Conservation (phyloP, 2,329 filamentous ascomycete genomes). For the Exophiala spinifera region DNA sequence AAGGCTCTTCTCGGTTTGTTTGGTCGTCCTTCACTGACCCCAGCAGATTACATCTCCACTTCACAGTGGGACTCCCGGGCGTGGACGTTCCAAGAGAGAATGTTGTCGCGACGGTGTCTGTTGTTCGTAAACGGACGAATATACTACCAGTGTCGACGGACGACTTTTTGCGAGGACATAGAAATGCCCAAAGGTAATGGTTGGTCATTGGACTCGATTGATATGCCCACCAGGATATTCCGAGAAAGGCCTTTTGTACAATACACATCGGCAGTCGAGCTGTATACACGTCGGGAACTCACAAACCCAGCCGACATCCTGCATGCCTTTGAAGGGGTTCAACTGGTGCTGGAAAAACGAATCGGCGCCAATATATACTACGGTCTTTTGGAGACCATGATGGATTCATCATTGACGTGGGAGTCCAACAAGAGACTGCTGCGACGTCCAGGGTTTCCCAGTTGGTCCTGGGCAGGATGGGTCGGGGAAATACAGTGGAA, state of each 20-base stretch:
- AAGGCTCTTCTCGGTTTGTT: not conserved
- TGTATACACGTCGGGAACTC: slow-evolving; percentile 30
- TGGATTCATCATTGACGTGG: slow-evolving; percentile 29
- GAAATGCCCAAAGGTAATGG: slow-evolving; percentile 26
- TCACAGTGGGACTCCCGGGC: slow-evolving; percentile 37
- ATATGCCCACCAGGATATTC: slow-evolving; percentile 31
- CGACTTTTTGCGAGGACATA: slow-evolving; percentile 30
- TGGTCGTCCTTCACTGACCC: not conserved
- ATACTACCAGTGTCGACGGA: slow-evolving; percentile 29
- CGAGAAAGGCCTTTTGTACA: slow-evolving; percentile 29
- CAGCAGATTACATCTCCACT: slow-evolving; percentile 30
- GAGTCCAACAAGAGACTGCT: slow-evolving; percentile 28
- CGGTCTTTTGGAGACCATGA: slow-evolving; percentile 26
- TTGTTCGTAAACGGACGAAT: slow-evolving; percentile 36
- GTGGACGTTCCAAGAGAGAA: slow-evolving; percentile 42
- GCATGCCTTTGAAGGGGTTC: slow-evolving; percentile 28
- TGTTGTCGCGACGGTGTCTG: slow-evolving; percentile 37
- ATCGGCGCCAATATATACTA: slow-evolving; percentile 26
- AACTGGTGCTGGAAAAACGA: slow-evolving; percentile 27
- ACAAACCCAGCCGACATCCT: slow-evolving; percentile 28
- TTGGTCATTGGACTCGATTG: slow-evolving; percentile 29
- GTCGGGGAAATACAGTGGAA: slow-evolving; percentile 31
- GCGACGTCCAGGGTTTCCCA: slow-evolving; percentile 24
- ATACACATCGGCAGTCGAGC: slow-evolving; percentile 29
- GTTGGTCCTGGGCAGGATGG: slow-evolving; percentile 30